These are phyloP conservation scores for Crithidia acanthocephali DNA, from an alignment of 208 protist species.

Conservation along the genomic window DNA sequence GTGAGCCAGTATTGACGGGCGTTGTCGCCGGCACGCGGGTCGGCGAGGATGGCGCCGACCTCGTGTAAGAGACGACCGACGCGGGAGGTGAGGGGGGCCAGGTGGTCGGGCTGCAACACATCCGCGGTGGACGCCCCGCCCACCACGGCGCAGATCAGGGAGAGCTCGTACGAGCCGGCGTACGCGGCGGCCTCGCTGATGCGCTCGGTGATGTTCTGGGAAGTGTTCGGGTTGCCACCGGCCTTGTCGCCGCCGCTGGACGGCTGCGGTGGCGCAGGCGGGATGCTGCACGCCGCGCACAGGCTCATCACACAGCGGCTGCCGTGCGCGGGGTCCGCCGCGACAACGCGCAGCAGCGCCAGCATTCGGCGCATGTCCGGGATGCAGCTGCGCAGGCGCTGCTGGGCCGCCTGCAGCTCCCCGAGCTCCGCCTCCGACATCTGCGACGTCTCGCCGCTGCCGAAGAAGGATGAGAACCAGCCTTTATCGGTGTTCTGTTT, in stretches of 20 bases:
- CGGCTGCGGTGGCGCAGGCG: neutral
- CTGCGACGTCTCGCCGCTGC: conserved; percentile 20
- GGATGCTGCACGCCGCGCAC: conserved; percentile 28
- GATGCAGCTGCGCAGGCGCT: conserved; percentile 42
- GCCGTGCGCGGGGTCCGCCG: conserved; percentile 12
- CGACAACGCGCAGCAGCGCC: conserved; percentile 29
- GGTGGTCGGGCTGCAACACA: conserved; percentile 22
- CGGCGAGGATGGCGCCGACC: conserved; percentile 20
- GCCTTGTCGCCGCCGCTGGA: neutral
- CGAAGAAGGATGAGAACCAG: conserved; percentile 67
- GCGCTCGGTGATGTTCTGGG: conserved; percentile 6
- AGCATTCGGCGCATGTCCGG: conserved; percentile 51
- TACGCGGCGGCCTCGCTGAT: conserved; percentile 32
- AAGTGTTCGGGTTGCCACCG: too few relatives aligned
- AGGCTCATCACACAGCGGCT: conserved; percentile 22
- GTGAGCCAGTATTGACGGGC: conserved; percentile 27
- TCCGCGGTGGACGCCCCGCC: conserved; percentile 9
- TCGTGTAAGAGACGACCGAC: conserved; percentile 20
- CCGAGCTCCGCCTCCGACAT: conserved; percentile 34
- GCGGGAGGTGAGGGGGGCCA: conserved; percentile 16
- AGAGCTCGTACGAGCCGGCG: conserved; percentile 34
- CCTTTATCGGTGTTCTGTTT: conserved; percentile 18
- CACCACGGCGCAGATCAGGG: conserved; percentile 30
- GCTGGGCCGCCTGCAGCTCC: conserved; percentile 37
- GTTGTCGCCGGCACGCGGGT: conserved; percentile 23